Evolutionary conservation across 2,329 filamentous ascomycete species (phyloP).

Genomic region (Botrytis sinoallii): DNA sequence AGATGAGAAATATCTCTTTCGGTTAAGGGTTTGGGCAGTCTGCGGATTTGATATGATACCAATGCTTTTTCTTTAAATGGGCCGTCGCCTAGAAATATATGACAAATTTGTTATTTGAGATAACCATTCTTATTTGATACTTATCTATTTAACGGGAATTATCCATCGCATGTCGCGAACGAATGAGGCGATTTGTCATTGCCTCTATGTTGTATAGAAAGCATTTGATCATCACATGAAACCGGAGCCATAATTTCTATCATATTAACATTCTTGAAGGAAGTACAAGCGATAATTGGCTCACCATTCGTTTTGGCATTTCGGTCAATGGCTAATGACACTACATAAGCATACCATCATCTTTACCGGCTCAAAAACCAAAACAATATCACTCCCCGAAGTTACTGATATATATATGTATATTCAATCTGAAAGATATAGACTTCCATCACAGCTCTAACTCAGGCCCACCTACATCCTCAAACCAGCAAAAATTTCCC

Average conservation of each 20-base stretch:
- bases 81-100: background rate
- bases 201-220: background rate
- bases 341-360: background rate
- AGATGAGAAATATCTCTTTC: background rate
- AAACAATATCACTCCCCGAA: background rate
- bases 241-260: background rate
- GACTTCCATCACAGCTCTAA: background rate
- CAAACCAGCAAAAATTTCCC: conserved; percentile 1
- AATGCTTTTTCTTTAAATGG: background rate
- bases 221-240: too few relatives aligned
- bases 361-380: background rate
- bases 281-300: background rate
- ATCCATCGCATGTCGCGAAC: background rate
- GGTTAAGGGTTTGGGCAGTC: background rate
- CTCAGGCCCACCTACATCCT: background rate
- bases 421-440: background rate
- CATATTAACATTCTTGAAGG: background rate
- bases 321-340: background rate
- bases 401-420: background rate
- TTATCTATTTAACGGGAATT: background rate
- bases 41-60: background rate
- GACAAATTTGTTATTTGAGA: background rate
- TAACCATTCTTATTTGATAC: background rate
- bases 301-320: background rate
- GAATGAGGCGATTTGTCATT: too few relatives aligned